Evolutionary conservation across 1,284 basidiomycete species (phyloP), one percentile per base, ranked within the genome.

Genomic region (Microbotryum scabiosae): DNA sequence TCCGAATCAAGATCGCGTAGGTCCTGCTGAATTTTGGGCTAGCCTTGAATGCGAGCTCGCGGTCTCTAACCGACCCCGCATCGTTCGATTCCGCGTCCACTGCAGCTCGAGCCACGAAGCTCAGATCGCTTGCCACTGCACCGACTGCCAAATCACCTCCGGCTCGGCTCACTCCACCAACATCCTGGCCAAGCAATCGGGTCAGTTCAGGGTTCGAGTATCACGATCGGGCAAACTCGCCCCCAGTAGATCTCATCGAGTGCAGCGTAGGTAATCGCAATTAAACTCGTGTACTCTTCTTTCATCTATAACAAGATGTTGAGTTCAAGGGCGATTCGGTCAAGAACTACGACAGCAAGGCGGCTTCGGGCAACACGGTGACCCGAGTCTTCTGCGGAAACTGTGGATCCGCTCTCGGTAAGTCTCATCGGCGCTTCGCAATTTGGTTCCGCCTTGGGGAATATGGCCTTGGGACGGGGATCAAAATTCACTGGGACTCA

Each of bases 141-240:
- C 56, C 46, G 71, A 72, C 64, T 72, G 70, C 58, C 61, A 70
- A 53, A 56, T 62, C 16, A 65, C 65, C 18, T 69, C 69, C 2
- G 71, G 70, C 4, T 60, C 63, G 5, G 60, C 68, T 12, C 54
- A 60, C 61, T 65, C 66, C 2, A 61, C 62, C 50, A 73, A 73
- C 61, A 61, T 70, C 49, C 46, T 71, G 41, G 61, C 63, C 50
- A 65, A 66, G 43, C 36, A 41, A 41, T 41, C 36, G 3, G 36
- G 36, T 41, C 36, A 41, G 36, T 41, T 41, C 36, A 12, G 16
- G 16, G 16, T 41, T 41, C 16, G 36, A 41, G 36, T 18, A 41
- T 18, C 36, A 41, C 16, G 14, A 18, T 41, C 36, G 36, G 12
- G 36, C 36, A 41, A 41, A 12, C 14, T 41, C 36, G 36, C 14